Percentiles rank a stretch among this genome's conserved stretches.
These are phyloP conservation scores for Nemania sp. DNA, from an alignment of 2,329 filamentous ascomycete species.

Conservation along the genomic window DNA sequence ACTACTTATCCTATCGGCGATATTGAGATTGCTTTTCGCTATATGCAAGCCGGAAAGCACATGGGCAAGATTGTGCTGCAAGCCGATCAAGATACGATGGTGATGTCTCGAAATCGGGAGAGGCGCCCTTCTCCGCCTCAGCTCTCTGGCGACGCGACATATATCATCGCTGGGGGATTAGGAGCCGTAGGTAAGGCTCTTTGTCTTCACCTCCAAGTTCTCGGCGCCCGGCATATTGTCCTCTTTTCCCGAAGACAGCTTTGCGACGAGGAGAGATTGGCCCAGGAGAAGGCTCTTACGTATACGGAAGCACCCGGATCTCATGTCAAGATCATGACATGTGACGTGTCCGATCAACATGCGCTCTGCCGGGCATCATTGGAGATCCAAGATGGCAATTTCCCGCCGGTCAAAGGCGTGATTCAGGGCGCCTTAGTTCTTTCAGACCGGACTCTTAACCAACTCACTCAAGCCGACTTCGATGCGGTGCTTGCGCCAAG, in stretches of 20 bases:
- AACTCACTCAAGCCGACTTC: constrained; percentile 38
- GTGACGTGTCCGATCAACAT: constrained; percentile 27
- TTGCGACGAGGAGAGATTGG: constrained; percentile 35
- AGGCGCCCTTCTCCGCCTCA: constrained; percentile 27
- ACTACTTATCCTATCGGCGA: constrained; percentile 35
- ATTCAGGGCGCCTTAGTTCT: constrained; percentile 40
- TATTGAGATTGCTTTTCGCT: constrained; percentile 35
- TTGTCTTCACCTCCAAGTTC: constrained; percentile 38
- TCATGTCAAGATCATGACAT: constrained; percentile 17
- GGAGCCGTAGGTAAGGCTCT: constrained; percentile 42
- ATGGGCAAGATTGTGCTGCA: constrained; percentile 46
- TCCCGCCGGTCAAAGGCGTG: constrained; percentile 20
- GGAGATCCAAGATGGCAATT: constrained; percentile 5
- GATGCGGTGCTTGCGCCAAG: constrained; percentile 39
- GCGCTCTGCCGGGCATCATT: constrained; percentile 13
- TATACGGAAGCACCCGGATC: constrained; percentile 27
- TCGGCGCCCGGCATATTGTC: constrained; percentile 41
- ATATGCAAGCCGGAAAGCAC: constrained; percentile 42
- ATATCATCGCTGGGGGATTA: constrained; percentile 45
- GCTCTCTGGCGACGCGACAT: constrained; percentile 39
- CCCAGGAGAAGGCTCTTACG: constrained; percentile 30
- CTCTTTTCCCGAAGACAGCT: constrained; percentile 38
- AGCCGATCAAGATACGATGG: constrained; percentile 20
- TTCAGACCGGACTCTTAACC: constrained; percentile 29
- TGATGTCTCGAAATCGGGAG: constrained; percentile 21